Conservation (phyloP, 176 grass and related monocot species). For the Phragmites australis region DNA sequence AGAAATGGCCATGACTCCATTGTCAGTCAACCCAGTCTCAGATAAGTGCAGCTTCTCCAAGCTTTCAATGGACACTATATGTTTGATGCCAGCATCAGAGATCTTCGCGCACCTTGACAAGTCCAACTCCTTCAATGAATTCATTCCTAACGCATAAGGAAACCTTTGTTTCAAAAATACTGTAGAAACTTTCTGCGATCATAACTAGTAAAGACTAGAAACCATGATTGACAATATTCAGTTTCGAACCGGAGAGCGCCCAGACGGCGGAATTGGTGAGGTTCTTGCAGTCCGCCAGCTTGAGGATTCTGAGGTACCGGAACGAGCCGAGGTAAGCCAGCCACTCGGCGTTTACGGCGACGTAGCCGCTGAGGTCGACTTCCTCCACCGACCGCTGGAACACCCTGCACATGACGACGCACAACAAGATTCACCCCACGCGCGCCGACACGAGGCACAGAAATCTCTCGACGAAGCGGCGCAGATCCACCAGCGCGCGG, state of each 20-base stretch:
- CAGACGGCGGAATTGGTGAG: constrained; percentile 63
- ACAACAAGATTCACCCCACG: background rate
- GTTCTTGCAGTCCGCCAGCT: constrained; percentile 71
- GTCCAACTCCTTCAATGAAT: constrained; percentile 70
- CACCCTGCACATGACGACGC: constrained; percentile 41
- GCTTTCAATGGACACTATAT: constrained; percentile 67
- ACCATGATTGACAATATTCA: background rate
- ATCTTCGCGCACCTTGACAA: constrained; percentile 82
- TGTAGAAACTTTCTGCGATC: too few species aligned
- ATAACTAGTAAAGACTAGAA: background rate
- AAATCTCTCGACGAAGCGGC: background rate
- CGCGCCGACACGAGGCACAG: background rate
- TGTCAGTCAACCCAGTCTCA: constrained; percentile 65
- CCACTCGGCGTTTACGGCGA: constrained; percentile 67
- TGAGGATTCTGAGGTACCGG: constrained; percentile 51
- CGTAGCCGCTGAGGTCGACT: constrained; percentile 60
- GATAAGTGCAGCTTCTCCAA: constrained; percentile 79
- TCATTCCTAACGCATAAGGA: constrained; percentile 58
- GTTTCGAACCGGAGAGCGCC: constrained; percentile 59
- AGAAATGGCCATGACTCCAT: constrained; percentile 70
- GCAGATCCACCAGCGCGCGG: background rate
- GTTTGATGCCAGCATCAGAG: constrained; percentile 70
- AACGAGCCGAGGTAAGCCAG: constrained; percentile 81
- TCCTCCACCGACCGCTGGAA: constrained; percentile 69
- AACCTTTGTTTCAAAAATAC: background rate